phyloP scores from a whole-genome alignment of 495 filamentous ascomycete species.

The Aspergillus asperescens region DNA sequence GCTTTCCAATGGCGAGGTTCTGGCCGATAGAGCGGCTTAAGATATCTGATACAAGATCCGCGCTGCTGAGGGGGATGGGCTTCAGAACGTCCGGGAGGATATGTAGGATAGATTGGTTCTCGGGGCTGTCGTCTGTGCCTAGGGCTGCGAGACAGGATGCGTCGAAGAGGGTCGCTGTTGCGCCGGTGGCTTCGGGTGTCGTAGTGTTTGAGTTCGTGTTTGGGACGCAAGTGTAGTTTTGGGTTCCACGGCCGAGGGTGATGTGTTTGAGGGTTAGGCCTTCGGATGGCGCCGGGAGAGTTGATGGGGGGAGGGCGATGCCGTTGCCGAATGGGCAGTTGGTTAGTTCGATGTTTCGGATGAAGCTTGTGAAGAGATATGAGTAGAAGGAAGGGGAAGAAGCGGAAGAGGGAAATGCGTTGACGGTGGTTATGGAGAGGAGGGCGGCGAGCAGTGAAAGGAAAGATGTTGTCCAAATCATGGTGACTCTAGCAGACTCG shows the following conservation, averaged over 20 bases:
- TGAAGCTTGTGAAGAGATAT: not conserved
- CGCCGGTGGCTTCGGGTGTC: conserved; percentile 46
- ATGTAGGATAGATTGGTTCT: conserved; percentile 12
- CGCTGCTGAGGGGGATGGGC: conserved; percentile 35
- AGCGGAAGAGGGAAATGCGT: not conserved
- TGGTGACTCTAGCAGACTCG: not conserved
- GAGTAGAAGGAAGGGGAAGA: not conserved
- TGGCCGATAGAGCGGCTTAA: conserved; percentile 20
- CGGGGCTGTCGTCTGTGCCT: not conserved
- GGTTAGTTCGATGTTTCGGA: conserved; percentile 18
- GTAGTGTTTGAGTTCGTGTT: conserved; percentile 24
- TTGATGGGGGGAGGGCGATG: conserved; percentile 16
- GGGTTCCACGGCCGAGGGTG: conserved; percentile 64
- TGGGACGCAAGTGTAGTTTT: conserved; percentile 67
- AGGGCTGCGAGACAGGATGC: conserved; percentile 43
- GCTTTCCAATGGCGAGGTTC: conserved; percentile 49
- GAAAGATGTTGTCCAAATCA: not conserved
- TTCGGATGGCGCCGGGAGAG: conserved; percentile 42
- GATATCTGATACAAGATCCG: conserved; percentile 26
- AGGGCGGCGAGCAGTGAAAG: not conserved
- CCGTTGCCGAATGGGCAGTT: conserved; percentile 27
- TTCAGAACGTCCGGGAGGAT: conserved; percentile 35
- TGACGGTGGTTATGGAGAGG: not conserved
- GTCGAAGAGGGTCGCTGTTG: conserved; percentile 64
- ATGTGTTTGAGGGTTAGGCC: conserved; percentile 54